A percentile compares a stretch with the other conserved stretches of the same genome.
Evolutionary conservation across 352 stramenopile genomes (phyloP).

Genomic region (Pythium plurisporium): DNA sequence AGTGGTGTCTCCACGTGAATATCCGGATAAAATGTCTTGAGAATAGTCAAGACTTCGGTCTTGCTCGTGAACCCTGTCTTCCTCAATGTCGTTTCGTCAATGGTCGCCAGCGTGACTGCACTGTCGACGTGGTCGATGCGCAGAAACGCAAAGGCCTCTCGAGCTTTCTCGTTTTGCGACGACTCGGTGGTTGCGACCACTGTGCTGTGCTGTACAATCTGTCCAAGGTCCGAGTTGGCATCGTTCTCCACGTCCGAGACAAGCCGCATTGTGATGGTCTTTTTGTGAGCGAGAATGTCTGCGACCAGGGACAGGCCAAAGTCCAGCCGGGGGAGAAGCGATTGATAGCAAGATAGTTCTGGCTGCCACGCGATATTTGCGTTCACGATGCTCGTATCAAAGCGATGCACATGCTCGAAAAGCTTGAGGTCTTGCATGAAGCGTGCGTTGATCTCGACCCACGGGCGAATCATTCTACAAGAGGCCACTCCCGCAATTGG

Average conservation of each 20-base stretch:
- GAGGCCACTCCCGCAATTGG: too few relatives aligned
- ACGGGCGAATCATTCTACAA: conserved; percentile 54
- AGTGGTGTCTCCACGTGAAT: conserved; percentile 39
- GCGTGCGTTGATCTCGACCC: conserved; percentile 62
- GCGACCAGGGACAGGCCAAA: conserved; percentile 46
- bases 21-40: conserved; percentile 54
- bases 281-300: conserved; percentile 35
- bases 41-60: conserved; percentile 36
- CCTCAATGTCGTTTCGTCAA: conserved; percentile 29
- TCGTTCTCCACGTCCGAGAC: conserved; percentile 43
- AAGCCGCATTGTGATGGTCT: conserved; percentile 69
- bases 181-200: conserved; percentile 35
- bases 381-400: background rate
- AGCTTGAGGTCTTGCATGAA: conserved; percentile 48
- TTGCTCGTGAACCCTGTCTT: conserved; percentile 42
- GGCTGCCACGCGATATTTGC: background rate
- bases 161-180: background rate
- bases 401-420: conserved; percentile 27
- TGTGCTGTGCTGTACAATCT: conserved; percentile 31
- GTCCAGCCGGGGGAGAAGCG: conserved; percentile 41
- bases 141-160: conserved; percentile 43
- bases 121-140: conserved; percentile 34
- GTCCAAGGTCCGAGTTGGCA: conserved; percentile 45
- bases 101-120: conserved; percentile 21
- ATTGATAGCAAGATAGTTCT: background rate